These are phyloP conservation scores for Skeletonema potamos DNA, from an alignment of 108 stramenopile genomes.

Conservation along the genomic window DNA sequence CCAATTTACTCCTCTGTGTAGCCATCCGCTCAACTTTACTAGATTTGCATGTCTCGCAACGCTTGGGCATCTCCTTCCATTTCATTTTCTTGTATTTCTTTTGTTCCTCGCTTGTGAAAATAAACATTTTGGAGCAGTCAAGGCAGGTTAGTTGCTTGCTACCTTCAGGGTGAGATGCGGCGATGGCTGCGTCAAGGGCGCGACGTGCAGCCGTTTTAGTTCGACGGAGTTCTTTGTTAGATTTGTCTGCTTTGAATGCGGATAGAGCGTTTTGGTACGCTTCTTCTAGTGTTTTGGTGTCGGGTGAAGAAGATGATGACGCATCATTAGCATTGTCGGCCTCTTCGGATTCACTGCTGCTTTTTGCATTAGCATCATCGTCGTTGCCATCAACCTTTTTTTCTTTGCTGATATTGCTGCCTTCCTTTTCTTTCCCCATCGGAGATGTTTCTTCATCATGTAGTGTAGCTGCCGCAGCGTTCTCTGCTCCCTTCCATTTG, in stretches of 20 bases:
- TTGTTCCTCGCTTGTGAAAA: slow-evolving; percentile 4
- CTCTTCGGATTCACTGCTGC: background rate
- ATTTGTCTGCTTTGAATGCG: slow-evolving; percentile 40
- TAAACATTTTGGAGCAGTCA: slow-evolving; percentile 27
- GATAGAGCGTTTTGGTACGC: slow-evolving; percentile 27
- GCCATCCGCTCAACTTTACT: background rate
- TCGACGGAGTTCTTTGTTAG: slow-evolving; percentile 40
- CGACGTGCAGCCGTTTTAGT: slow-evolving; percentile 39
- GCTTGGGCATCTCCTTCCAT: slow-evolving; percentile 11
- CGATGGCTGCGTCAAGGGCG: slow-evolving; percentile 31
- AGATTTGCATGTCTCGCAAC: slow-evolving; percentile 6
- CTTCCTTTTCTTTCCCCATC: too few relatives aligned
- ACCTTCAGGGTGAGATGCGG: slow-evolving; percentile 2
- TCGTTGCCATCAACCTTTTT: background rate
- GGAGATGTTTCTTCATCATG: background rate
- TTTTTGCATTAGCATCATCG: background rate
- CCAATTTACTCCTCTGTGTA: slow-evolving; percentile 7
- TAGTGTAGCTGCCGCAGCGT: background rate
- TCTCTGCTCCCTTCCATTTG: slow-evolving; percentile 4
- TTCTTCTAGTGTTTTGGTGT: slow-evolving; percentile 19
- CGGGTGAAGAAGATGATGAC: background rate
- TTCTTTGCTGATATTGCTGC: background rate
- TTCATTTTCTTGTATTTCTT: background rate
- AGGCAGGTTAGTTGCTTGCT: slow-evolving; percentile 21
- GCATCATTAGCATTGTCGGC: background rate